Evolutionary conservation across 1,284 basidiomycete species (phyloP).

Genomic region (Schizophyllum amplum): DNA sequence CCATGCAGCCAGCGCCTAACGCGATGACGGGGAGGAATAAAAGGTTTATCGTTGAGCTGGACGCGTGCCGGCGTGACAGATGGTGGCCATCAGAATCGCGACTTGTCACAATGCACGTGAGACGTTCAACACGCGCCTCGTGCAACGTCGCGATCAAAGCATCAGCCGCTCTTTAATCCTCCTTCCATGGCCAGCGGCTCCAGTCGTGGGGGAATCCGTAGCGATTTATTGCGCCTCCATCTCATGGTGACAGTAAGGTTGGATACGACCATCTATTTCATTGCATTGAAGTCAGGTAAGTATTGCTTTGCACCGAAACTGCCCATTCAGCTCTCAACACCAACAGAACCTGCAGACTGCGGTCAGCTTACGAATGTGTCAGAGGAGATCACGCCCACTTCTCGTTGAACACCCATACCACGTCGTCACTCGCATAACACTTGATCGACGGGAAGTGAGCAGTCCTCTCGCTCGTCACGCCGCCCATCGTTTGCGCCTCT

Average conservation of each 20-base stretch:
- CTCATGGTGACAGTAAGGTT: too few species aligned
- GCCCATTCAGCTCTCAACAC: background rate
- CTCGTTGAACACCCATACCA: conserved; percentile 52
- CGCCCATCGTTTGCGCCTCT: conserved; percentile 27
- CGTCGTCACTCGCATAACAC: conserved; percentile 40
- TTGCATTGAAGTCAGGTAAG: too few species aligned
- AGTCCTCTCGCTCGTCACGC: conserved; percentile 28
- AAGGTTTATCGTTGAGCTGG: background rate
- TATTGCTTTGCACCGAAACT: background rate
- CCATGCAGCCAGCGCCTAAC: background rate
- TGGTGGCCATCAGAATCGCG: background rate
- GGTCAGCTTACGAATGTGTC: background rate
- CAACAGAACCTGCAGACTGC: background rate
- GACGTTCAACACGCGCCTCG: too few species aligned
- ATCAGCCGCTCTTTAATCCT: too few species aligned
- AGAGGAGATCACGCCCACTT: conserved; percentile 24
- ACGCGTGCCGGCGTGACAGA: background rate
- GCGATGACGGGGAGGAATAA: background rate
- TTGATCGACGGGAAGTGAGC: conserved; percentile 48
- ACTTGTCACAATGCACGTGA: background rate
- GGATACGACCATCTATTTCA: too few species aligned
- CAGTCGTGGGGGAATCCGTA: too few species aligned
- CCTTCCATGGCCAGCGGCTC: too few species aligned
- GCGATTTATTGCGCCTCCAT: too few species aligned
- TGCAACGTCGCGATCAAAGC: too few species aligned